phyloP scores from a whole-genome alignment of 2,329 filamentous ascomycete genomes.

The Colletotrichum sublineola region DNA sequence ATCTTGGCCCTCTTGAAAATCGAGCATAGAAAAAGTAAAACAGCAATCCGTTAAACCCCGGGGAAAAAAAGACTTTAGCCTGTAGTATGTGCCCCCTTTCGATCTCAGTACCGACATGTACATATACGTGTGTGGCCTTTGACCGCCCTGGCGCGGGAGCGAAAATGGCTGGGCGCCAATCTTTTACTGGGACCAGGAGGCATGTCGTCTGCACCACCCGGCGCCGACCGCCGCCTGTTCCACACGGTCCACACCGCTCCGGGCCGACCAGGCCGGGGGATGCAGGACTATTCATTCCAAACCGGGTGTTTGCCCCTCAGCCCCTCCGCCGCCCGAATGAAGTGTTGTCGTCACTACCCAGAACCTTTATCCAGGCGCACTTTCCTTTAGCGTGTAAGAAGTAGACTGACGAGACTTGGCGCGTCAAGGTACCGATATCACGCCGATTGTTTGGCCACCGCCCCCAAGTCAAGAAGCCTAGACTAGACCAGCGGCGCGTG shows the following conservation, averaged over 20 bases:
- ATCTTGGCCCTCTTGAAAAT: neutral
- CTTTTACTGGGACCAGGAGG: neutral
- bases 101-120: neutral
- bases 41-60: slow-evolving; percentile 18
- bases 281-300: neutral
- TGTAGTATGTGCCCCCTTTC: neutral
- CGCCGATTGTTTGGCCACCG: neutral
- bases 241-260: slow-evolving; percentile 25
- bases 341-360: neutral
- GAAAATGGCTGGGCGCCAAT: neutral
- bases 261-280: slow-evolving; percentile 7
- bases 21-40: slow-evolving; percentile 27
- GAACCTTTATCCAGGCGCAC: neutral
- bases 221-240: slow-evolving; percentile 14
- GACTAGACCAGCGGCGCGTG: neutral
- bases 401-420: neutral
- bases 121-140: neutral
- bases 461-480: neutral
- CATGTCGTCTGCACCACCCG: slow-evolving; percentile 14
- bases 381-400: no score
- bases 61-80: neutral
- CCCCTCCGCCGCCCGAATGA: neutral
- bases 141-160: neutral
- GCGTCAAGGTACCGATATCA: neutral
- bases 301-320: neutral